These are phyloP conservation scores for Claviceps sp. DNA, from an alignment of 2,329 filamentous ascomycete species.

Conservation along the genomic window DNA sequence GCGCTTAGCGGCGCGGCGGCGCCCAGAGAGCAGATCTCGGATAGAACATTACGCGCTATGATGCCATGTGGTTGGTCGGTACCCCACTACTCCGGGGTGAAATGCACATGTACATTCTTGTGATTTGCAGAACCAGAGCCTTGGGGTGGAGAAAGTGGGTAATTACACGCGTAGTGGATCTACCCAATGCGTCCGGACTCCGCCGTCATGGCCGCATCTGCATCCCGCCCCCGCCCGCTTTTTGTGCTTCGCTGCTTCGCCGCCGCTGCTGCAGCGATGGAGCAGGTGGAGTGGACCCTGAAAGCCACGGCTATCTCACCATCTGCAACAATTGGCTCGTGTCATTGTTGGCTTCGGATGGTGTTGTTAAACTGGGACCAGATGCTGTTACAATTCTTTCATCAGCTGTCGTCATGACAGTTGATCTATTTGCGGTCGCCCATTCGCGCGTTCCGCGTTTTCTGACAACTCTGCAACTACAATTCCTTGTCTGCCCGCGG, in stretches of 20 bases:
- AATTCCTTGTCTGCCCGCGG: not conserved
- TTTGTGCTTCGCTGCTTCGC: not conserved
- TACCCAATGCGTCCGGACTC: no score
- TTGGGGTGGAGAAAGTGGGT: no score
- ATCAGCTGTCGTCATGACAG: not conserved
- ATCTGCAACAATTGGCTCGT: not conserved
- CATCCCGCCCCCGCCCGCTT: no score
- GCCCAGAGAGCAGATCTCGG: not conserved
- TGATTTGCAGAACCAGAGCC: not conserved
- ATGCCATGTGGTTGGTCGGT: not conserved
- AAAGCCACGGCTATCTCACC: no score
- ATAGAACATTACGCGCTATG: not conserved
- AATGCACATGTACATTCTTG: not conserved
- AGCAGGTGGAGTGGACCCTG: not conserved
- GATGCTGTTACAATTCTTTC: not conserved
- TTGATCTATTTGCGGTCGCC: not conserved
- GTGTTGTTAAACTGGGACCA: not conserved
- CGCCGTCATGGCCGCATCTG: no score
- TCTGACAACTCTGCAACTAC: not conserved
- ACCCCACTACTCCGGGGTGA: not conserved
- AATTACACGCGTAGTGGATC: no score
- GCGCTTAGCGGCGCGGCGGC: not conserved
- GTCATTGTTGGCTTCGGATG: not conserved
- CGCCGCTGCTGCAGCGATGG: not conserved
- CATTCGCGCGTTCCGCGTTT: not conserved